Base-by-base conservation (phyloP, 2,329 filamentous ascomycete genomes). In the Colletotrichum lentis region DNA sequence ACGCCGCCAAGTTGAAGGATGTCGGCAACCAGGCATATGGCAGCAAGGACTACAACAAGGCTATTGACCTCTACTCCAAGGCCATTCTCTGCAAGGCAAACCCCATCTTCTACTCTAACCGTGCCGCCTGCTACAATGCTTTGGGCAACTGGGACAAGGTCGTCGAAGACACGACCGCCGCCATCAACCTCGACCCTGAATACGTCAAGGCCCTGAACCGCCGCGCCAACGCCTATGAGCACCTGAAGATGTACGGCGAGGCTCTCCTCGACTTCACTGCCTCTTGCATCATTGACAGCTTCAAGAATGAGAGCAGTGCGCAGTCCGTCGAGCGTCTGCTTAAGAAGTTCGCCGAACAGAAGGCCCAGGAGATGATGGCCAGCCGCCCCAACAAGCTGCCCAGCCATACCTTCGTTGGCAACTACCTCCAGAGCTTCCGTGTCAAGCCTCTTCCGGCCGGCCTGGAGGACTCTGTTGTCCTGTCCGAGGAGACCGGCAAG, bases 371-470 rank as follows among this genome's bases (percentile, higher is more conserved):
- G 71, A 97, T 99, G 76, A 85, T 99, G 75, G 86, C 86, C 69
- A 95, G 94, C 80, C 95, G 96, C 81, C 83, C 85, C 41, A 91
- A 93, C 82, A 95, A 93, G 82, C 87, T 99, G 58, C 96, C 96
- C 22, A 97, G 94, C 80, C 91, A 96, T 37, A 97, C 94, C 14
- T 99, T 98, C 74, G 94, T 99, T 73, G 93, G 94, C 77, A 99
- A 99, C 85, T 99, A 99, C 80, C 90, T 99, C 39, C 95, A 98
- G 83, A 98, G 95, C 83, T 99, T 99, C 91, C 91, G 96, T 69
- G 85, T 90, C 67, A 92, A 91, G 82, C 85, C 89, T 55, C 87
- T 93, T 2, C 95, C 96, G 4, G 88, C 85, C 70, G 95, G 93
- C 14, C 84, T 99, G 60, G 94, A 95, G 69, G 93, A 96, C 73